Conservation (phyloP, 2,329 filamentous ascomycete genomes). For the Colletotrichum kahawae region DNA sequence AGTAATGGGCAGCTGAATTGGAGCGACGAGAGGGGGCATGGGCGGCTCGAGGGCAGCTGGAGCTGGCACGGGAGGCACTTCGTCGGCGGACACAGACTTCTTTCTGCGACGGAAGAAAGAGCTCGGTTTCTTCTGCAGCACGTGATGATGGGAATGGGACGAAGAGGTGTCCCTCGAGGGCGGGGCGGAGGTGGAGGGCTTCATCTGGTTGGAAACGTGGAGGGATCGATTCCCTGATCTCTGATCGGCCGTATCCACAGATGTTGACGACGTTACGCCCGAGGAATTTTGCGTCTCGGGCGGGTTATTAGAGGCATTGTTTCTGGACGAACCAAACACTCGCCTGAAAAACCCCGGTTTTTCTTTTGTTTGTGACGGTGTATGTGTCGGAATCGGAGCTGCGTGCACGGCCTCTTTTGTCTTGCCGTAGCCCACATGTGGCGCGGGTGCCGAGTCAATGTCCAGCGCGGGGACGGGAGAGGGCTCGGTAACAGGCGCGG, state of each 20-base stretch:
- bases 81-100: slow-evolving; percentile 72
- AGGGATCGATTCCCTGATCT: slow-evolving; percentile 43
- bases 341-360: slow-evolving; percentile 90
- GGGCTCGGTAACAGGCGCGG: slow-evolving; percentile 43
- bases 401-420: slow-evolving; percentile 56
- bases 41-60: slow-evolving; percentile 42
- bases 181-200: slow-evolving; percentile 47
- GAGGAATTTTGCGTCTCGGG: slow-evolving; percentile 19
- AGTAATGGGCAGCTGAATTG: slow-evolving; percentile 36
- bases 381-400: slow-evolving; percentile 55
- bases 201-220: slow-evolving; percentile 52
- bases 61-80: slow-evolving; percentile 64
- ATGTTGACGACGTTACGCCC: slow-evolving; percentile 38
- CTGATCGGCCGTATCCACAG: slow-evolving; percentile 39
- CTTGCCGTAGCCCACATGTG: slow-evolving; percentile 64
- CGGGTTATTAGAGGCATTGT: slow-evolving; percentile 35
- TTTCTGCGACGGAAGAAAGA: slow-evolving; percentile 94
- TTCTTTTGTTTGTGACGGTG: slow-evolving; percentile 62
- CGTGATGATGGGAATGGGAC: slow-evolving; percentile 50
- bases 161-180: slow-evolving; percentile 53
- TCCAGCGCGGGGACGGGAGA: slow-evolving; percentile 39
- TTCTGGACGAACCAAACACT: slow-evolving; percentile 80
- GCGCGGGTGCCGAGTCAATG: slow-evolving; percentile 61
- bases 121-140: slow-evolving; percentile 86
- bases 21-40: slow-evolving; percentile 38